Percentiles rank a stretch among this genome's conserved stretches.
These are phyloP conservation scores for Aristolochia contorta DNA, from an alignment of 164 flowering plant species.

Conservation along the genomic window DNA sequence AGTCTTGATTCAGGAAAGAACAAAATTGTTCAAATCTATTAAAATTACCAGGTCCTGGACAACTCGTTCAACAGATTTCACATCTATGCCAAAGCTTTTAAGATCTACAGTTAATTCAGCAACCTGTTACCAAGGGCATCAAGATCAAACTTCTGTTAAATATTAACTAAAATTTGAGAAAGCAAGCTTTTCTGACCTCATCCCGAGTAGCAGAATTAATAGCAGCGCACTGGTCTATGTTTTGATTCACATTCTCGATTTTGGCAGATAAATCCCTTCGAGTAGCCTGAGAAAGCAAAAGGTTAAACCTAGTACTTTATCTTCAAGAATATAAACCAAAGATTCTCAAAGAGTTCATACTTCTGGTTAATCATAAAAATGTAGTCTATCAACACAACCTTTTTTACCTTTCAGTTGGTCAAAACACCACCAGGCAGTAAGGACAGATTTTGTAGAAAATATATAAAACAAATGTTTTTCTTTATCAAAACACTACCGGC, in stretches of 20 bases:
- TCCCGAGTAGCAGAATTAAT: constrained; percentile 38
- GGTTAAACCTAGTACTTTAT: no score
- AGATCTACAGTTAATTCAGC: constrained; percentile 30
- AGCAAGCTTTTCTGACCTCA: constrained; percentile 31
- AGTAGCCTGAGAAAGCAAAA: constrained; percentile 27
- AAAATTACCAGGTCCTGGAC: constrained; percentile 46
- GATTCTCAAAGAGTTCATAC: no score
- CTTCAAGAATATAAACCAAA: no score
- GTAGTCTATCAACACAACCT: no score
- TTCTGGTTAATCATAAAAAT: no score
- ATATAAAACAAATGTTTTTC: no score
- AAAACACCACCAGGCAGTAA: no score
- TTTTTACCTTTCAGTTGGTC: no score
- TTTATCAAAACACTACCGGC: no score
- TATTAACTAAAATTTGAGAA: neutral
- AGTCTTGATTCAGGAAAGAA: no score
- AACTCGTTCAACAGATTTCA: constrained; percentile 38
- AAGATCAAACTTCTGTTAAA: constrained; percentile 5
- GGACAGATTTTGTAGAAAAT: no score
- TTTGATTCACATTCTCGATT: constrained; percentile 41
- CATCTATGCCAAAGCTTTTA: constrained; percentile 24
- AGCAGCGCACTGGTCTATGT: constrained; percentile 38
- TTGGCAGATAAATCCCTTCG: constrained; percentile 47
- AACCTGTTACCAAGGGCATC: constrained; percentile 25
- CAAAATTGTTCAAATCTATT: no score